These are phyloP conservation scores for Fusarium acutatum DNA, from an alignment of 2,329 filamentous ascomycete genomes.

Conservation along the genomic window DNA sequence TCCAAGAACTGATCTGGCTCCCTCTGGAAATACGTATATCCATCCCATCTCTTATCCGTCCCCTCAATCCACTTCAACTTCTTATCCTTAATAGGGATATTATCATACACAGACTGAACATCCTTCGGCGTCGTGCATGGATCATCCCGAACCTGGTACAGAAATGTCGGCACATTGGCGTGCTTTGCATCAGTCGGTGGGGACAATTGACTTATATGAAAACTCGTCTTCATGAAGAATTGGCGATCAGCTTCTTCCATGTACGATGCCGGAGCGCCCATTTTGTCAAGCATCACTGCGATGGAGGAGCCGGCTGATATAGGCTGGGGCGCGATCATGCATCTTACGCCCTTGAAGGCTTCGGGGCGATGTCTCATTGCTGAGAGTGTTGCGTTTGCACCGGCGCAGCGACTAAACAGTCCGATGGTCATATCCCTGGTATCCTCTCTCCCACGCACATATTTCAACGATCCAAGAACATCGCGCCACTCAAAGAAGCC, in stretches of 20 bases:
- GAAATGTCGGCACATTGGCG: constrained; percentile 12
- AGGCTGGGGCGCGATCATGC: constrained; percentile 24
- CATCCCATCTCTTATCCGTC: constrained; percentile 15
- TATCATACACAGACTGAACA: constrained; percentile 27
- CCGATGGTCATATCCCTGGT: constrained; percentile 9
- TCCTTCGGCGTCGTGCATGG: constrained; percentile 11
- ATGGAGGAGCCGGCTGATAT: constrained; percentile 2
- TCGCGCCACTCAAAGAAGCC: constrained; percentile 32
- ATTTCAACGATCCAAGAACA: constrained; percentile 19
- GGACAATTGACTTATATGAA: constrained; percentile 2
- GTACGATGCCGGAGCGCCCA: constrained; percentile 5
- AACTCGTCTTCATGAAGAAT: constrained; percentile 29
- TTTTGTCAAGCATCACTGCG: neutral
- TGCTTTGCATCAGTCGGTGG: constrained; percentile 19
- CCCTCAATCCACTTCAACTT: constrained; percentile 24
- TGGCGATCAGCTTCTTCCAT: constrained; percentile 24
- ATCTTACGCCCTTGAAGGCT: constrained; percentile 10
- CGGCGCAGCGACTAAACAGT: constrained; percentile 22
- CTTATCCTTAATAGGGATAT: constrained; percentile 14
- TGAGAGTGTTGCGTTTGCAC: constrained; percentile 16
- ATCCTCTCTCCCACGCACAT: neutral
- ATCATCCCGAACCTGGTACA: constrained; percentile 25
- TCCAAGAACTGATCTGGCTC: constrained; percentile 28
- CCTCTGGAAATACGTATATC: constrained; percentile 25
- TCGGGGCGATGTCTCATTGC: constrained; percentile 11